Evolutionary conservation across 2,329 filamentous ascomycete genomes (phyloP), one percentile per base, ranked within the genome.

Genomic region (Alternaria conjuncta): DNA sequence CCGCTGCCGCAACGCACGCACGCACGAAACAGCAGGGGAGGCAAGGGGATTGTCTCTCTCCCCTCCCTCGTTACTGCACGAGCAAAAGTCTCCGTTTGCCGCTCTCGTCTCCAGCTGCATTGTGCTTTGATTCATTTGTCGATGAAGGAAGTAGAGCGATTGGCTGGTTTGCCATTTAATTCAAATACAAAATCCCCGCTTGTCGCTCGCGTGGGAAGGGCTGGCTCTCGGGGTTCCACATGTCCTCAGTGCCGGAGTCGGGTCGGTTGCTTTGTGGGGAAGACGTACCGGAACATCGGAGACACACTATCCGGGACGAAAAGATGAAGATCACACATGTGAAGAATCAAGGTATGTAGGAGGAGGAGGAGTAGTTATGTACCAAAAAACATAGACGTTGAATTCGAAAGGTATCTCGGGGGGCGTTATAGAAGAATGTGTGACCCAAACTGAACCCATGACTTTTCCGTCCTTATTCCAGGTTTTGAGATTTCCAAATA

Each of bases 361-460:
- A 20, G 8, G 0, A 3, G 5, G n/a, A 21, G 44, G 21, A 15
- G 20, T 23, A 23, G 44, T 23, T 3, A 23, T 46, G 20, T 53
- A 53, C 25, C 25, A 55, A 56, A 57, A 57, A 61, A 61, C 25
- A 57, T 36, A 43, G 60, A 43, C 55, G 28, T 57, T 62, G 15
- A 66, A 68, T 64, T 68, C 56, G 45, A 64, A 66, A 66, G 66
- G 66, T 66, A 66, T 68, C 64, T 68, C 56, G 55, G 55, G 55
- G 55, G 56, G 59, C 58, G 61, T 60, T 60, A 60, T 60, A 62
- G 57, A 68, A 64, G 59, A 66, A 64, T 56, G 47, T 57, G 32
- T 15, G 20, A 64, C 58, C 64, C 61, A 58, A 67, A 61, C 57
- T 64, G 23, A 63, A 59, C 54, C 57, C 51, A 61, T 66, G 63